phyloP scores from a whole-genome alignment of 2,329 filamentous ascomycete genomes.

The Colletotrichum scovillei region DNA sequence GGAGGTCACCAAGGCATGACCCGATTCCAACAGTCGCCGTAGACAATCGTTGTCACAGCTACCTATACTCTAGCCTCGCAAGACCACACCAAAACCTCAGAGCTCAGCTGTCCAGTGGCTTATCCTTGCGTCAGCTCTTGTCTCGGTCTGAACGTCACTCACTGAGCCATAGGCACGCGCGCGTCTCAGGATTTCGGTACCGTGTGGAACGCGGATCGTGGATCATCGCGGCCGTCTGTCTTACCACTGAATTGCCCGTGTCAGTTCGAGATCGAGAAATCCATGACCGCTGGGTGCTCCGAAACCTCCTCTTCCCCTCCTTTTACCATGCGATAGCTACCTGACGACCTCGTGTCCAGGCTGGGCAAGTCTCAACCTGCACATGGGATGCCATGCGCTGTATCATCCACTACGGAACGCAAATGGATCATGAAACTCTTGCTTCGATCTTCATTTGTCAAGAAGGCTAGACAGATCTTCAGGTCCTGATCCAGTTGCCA shows the following conservation, averaged over 20 bases:
- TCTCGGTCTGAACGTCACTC: not conserved
- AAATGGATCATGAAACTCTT: not conserved
- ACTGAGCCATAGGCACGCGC: not conserved
- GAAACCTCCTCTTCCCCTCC: not conserved
- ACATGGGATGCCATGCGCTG: not conserved
- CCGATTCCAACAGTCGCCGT: not conserved
- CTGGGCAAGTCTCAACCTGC: not conserved
- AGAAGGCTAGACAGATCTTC: not conserved
- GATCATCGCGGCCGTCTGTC: slow-evolving; percentile 16
- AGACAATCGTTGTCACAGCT: not conserved
- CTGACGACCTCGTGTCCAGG: not conserved
- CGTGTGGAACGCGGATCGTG: not conserved
- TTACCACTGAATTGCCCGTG: not conserved
- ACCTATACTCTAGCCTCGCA: not conserved
- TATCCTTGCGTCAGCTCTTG: not conserved
- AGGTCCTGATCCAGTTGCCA: not conserved
- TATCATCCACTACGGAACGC: not conserved
- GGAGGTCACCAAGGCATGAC: not conserved
- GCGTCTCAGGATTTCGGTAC: not conserved
- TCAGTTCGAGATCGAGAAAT: not conserved
- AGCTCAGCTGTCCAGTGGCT: not conserved
- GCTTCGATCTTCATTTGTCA: not conserved
- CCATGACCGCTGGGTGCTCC: not conserved
- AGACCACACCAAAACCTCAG: not conserved
- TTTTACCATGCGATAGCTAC: not conserved